Evolutionary conservation across 2,329 filamentous ascomycete species (phyloP), one percentile per base, ranked within the genome.

Genomic region (Xylaria hypoxylon): DNA sequence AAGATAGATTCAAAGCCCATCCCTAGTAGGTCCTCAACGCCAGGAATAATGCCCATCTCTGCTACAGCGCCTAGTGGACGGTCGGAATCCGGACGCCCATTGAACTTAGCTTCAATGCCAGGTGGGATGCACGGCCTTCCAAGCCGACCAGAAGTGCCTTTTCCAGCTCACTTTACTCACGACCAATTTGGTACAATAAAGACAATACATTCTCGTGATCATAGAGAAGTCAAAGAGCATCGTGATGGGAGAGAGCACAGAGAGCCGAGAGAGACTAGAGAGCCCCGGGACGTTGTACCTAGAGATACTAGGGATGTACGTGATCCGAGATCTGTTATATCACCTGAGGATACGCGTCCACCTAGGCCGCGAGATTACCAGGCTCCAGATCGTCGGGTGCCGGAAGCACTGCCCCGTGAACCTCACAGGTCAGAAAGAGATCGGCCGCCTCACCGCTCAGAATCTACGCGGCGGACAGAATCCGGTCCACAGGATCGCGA

Each of bases 61-160:
- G 48, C 59, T 45, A 68, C 72, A 47, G 71, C 62, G 35, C 48
- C 72, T 53, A 59, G 65, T 67, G 65, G 68, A 19, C 73, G 79
- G 35, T 70, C 74, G 3, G 79, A 83, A 15, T 65, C 72, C 4
- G 69, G 74, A 22, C 79, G 77, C 40, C 74, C 70, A 44, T 70
- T 73, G 61, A 70, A 71, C 59, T 47, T 79, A 59, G 50, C 75
- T 52, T 68, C 76, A 62, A 70, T 58, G 66, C 62, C 64, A n/a
- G 19, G 68, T 53, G 68, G 62, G 8, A 71, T 78, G 31, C 81
- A 81, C 68, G 77, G 77, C 17, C 78, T 90, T 6, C 89, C 89
- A 1, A 87, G 79, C 60, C 82, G 87, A 61, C 88, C 88, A 17
- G 87, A 90, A 68, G 82, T 87, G 11, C 86, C 86, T 7, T 83